Evolutionary conservation across 345 rosid species (phyloP), one percentile per base, ranked within the genome.

Genomic region (Anastatica hierochuntica): DNA sequence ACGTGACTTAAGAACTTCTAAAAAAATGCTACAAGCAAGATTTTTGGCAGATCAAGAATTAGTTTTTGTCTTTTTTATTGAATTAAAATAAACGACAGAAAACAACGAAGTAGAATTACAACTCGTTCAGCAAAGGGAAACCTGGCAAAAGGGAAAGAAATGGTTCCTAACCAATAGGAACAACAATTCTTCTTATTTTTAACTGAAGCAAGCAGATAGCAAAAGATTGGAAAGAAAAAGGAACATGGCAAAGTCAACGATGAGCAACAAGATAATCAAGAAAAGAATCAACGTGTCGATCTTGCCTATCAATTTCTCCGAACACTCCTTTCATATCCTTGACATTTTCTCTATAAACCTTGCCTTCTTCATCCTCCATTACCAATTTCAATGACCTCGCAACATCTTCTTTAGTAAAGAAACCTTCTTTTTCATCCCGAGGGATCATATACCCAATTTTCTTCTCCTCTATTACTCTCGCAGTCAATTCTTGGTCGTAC

Each of bases 401-500:
- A 27, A 75, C 73, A 12, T 18, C 38, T 10, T 58, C 59, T 47
- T 51, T 58, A 12, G 53, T 74, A 26, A 68, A 72, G 5, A 46
- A 51, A 24, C 74, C 76, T 10, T 76, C 52, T 9, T 14, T 13
- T 17, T 62, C 68, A 7, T 62, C 39, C 18, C 72, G 43, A 16
- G 66, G 64, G 18, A 69, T 57, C 76, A 54, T 35, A 19, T 53
- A 63, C 10, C 60, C 68, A 1, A 73, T 26, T 26, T 34, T 35
- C 48, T 20, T 67, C 49, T 63, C 73, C 14, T 66, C 68, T 0
- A 73, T 20, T 0, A 66, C 34, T 21, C 66, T 66, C 4, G 77
- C 72, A 17, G 51, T 63, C 5, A 72, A 11, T 24, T 66, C 75
- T 63, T 72, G 80, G 35, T 73, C 80, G 3, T 34, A 35, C 47